A percentile compares a stretch with the other conserved stretches of the same genome.
Conservation (phyloP, 176 grass and related monocot genomes). For the Canna indica region DNA sequence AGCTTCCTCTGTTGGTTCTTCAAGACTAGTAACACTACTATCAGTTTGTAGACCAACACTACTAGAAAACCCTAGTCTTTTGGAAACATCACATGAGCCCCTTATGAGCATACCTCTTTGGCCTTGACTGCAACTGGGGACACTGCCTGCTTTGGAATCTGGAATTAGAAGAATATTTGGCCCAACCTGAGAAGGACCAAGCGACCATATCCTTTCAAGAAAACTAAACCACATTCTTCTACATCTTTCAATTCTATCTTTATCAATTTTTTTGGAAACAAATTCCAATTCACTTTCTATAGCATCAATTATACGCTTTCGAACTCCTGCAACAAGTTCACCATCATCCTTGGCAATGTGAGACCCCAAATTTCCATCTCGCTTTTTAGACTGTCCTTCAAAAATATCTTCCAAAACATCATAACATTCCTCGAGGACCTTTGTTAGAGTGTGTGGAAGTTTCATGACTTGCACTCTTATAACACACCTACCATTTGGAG, state of each 20-base stretch:
- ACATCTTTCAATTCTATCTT: constrained; percentile 54
- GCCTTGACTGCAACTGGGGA: constrained; percentile 10
- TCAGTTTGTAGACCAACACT: constrained; percentile 22
- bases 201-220: constrained; percentile 55
- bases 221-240: constrained; percentile 43
- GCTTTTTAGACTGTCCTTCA: constrained; percentile 55
- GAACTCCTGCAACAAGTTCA: constrained; percentile 32
- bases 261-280: constrained; percentile 35
- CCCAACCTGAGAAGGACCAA: constrained; percentile 65
- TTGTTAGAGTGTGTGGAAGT: constrained; percentile 56
- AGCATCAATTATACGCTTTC: constrained; percentile 48
- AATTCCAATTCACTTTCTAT: constrained; percentile 63
- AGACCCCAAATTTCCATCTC: constrained; percentile 24
- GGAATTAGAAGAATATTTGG: constrained; percentile 59
- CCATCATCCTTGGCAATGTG: constrained; percentile 36
- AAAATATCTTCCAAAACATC: constrained; percentile 53
- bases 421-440: constrained; percentile 73
- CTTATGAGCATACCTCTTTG: constrained; percentile 39
- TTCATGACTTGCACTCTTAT: constrained; percentile 67
- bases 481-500: constrained; percentile 67
- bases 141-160: constrained; percentile 26
- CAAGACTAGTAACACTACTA: constrained; percentile 14
- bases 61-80: constrained; percentile 44
- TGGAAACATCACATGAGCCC: constrained; percentile 54
- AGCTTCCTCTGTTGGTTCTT: constrained; percentile 17